Conservation (phyloP, 2,329 filamentous ascomycete species). For the Leptodontidium sp. region DNA sequence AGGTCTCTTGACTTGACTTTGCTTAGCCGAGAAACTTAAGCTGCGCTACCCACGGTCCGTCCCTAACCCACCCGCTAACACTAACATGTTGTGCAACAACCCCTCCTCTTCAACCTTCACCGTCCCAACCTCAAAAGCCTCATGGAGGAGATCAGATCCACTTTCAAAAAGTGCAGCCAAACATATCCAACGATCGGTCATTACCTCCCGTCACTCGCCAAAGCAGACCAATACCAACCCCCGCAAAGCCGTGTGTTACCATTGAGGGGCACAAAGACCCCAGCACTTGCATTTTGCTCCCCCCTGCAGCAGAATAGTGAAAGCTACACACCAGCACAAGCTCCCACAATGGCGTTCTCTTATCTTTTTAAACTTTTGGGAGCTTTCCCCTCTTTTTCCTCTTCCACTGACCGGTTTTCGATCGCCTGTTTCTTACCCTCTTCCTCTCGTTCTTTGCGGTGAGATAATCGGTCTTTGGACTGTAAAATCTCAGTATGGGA, state of each 20-base stretch:
- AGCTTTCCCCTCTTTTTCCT: not conserved
- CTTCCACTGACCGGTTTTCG: too few relatives aligned
- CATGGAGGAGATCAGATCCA: not conserved
- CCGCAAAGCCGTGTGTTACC: not conserved
- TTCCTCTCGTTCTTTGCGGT: too few relatives aligned
- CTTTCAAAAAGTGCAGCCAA: not conserved
- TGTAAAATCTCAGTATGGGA: conserved; percentile 16
- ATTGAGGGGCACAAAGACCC: not conserved
- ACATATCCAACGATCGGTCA: not conserved
- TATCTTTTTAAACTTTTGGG: not conserved
- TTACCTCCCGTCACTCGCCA: not conserved
- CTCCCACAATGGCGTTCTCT: conserved; percentile 1
- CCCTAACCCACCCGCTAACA: not conserved
- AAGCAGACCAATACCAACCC: not conserved
- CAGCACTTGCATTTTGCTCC: not conserved
- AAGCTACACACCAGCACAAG: not conserved
- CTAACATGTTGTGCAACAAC: not conserved
- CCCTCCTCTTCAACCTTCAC: not conserved
- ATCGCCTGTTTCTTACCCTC: too few relatives aligned
- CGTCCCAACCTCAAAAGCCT: not conserved
- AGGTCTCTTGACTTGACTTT: too few relatives aligned
- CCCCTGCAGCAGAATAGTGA: not conserved
- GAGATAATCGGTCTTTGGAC: too few relatives aligned
- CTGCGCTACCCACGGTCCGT: conserved; percentile 1
- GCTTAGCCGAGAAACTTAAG: not conserved